phyloP scores from a whole-genome alignment of 176 grass and related monocot species.

The Zea mays region DNA sequence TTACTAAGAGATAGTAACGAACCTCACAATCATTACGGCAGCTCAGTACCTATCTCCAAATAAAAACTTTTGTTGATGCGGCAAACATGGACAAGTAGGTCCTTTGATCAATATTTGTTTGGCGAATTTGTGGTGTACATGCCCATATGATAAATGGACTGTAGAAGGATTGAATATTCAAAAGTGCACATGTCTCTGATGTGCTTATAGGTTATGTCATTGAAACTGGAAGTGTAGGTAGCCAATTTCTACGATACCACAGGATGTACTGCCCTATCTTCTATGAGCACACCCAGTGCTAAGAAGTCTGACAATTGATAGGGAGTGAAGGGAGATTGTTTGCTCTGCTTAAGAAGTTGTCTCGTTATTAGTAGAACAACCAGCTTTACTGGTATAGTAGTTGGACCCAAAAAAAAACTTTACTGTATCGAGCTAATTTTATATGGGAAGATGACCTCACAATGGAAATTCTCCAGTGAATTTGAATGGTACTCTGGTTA shows the following conservation, averaged over 20 bases:
- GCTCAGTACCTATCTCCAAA: neutral
- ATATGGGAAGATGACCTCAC: neutral
- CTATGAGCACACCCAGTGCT: neutral
- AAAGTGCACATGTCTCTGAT: neutral
- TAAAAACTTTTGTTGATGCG: neutral
- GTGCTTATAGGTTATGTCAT: constrained; percentile 11
- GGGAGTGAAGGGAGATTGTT: constrained; percentile 6
- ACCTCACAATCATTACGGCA: neutral
- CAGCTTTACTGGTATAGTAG: constrained; percentile 8
- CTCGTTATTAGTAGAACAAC: neutral
- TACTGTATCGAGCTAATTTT: neutral
- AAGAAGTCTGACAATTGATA: neutral
- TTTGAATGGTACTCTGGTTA: neutral
- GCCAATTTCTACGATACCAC: constrained; percentile 2
- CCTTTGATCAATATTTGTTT: neutral
- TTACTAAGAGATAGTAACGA: constrained; percentile 4
- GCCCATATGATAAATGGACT: constrained; percentile 5
- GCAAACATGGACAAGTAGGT: neutral
- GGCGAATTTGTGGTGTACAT: constrained; percentile 6
- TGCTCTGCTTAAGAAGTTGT: constrained; percentile 4
- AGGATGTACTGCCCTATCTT: neutral
- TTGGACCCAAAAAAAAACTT: neutral
- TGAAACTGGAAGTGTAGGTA: neutral
- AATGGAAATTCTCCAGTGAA: neutral
- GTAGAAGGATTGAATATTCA: neutral